These are phyloP conservation scores for Sclerotinia glacialis DNA, from an alignment of 2,329 filamentous ascomycete species.

Conservation along the genomic window DNA sequence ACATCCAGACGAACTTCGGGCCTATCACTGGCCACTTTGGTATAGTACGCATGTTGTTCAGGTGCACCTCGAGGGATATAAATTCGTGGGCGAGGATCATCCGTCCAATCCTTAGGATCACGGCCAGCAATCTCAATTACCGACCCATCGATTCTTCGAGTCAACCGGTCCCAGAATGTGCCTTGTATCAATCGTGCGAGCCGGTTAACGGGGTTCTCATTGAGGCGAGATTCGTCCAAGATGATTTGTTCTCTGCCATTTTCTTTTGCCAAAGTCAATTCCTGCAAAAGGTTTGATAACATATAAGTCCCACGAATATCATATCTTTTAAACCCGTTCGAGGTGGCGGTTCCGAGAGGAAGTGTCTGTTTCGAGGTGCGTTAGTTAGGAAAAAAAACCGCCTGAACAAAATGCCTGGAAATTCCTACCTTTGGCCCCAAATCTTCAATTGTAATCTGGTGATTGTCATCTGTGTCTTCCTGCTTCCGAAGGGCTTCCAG, in stretches of 20 bases:
- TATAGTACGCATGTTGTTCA: conserved; percentile 88
- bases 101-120: conserved; percentile 95
- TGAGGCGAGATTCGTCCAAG: conserved; percentile 84
- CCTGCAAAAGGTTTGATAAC: conserved; percentile 93
- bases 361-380: conserved; percentile 56
- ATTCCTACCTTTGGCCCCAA: conserved; percentile 74
- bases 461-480: conserved; percentile 91
- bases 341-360: conserved; percentile 78
- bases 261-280: conserved; percentile 87
- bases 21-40: conserved; percentile 68
- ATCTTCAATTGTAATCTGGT: conserved; percentile 98
- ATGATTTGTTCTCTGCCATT: conserved; percentile 87
- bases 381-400: neutral
- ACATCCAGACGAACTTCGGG: conserved; percentile 89
- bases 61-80: conserved; percentile 84
- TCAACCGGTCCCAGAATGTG: conserved; percentile 90
- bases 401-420: neutral
- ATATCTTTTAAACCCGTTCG: conserved; percentile 81
- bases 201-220: conserved; percentile 91
- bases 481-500: conserved; percentile 74
- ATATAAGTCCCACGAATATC: conserved; percentile 96
- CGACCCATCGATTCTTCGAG: conserved; percentile 82
- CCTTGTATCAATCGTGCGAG: conserved; percentile 82
- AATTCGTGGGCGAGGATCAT: conserved; percentile 82
- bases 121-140: conserved; percentile 81